Percentiles rank a stretch among this genome's conserved stretches.
These are phyloP conservation scores for Arxiozyma telluris DNA, from an alignment of 1,139 yeast genomes.

Conservation along the genomic window DNA sequence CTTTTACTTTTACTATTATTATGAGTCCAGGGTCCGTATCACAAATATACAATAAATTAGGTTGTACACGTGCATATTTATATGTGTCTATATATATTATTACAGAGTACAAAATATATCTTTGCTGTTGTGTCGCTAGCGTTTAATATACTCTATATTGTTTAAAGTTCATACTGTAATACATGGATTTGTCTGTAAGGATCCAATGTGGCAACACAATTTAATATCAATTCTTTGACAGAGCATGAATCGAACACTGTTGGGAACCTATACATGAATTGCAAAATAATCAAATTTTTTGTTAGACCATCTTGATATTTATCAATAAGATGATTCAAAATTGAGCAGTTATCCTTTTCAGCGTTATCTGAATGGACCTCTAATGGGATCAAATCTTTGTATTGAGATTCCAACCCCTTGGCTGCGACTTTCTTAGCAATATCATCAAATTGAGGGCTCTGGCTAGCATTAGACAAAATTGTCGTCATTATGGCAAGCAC, in stretches of 20 bases:
- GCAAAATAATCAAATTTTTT: slow-evolving; percentile 13
- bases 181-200: slow-evolving; percentile 21
- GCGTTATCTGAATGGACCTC: slow-evolving; percentile 14
- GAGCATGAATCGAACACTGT: slow-evolving; percentile 5
- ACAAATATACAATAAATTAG: neutral
- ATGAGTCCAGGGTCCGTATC: neutral
- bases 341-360: neutral
- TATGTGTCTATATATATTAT: neutral
- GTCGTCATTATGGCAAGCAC: slow-evolving; percentile 7
- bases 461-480: slow-evolving; percentile 19
- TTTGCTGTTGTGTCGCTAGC: neutral
- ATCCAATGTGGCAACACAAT: slow-evolving; percentile 17
- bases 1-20: no score
- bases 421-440: slow-evolving; percentile 32
- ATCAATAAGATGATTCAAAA: slow-evolving; percentile 19
- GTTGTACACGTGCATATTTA: neutral
- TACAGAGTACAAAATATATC: neutral
- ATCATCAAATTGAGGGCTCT: slow-evolving; percentile 19
- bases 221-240: slow-evolving; percentile 19
- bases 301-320: slow-evolving; percentile 13
- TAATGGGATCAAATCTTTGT: slow-evolving; percentile 16
- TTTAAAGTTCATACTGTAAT: slow-evolving; percentile 24
- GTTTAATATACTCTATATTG: no score
- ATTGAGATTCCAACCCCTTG: slow-evolving; percentile 31
- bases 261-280: slow-evolving; percentile 15